Evolutionary conservation across 83 land plant genomes (phyloP).

Genomic region (Picea abies): DNA sequence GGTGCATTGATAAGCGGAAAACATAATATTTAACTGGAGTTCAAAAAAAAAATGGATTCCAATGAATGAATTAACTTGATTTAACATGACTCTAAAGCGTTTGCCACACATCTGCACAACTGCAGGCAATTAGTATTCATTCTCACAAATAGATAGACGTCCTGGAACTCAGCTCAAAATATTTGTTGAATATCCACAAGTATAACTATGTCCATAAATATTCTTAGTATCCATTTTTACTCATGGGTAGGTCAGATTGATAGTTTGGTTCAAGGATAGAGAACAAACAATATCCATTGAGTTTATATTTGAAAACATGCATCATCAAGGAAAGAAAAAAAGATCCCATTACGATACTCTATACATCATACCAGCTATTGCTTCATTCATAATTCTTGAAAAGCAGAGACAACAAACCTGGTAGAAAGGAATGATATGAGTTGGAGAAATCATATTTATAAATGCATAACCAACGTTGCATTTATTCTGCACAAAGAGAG

Average conservation of each 20-base stretch:
- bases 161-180: neutral
- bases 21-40: neutral
- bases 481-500: slow-evolving; percentile 68
- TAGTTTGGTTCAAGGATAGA: neutral
- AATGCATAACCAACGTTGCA: slow-evolving; percentile 98
- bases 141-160: neutral
- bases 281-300: neutral
- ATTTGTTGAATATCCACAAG: neutral
- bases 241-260: neutral
- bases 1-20: neutral
- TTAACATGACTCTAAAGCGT: neutral
- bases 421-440: slow-evolving; percentile 72
- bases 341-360: neutral
- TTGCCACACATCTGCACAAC: too few species aligned
- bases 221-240: neutral
- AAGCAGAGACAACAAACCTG: slow-evolving; percentile 47
- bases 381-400: neutral
- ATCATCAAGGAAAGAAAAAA: slow-evolving; percentile 1
- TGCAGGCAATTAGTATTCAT: neutral
- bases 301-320: neutral
- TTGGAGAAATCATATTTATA: slow-evolving; percentile 83
- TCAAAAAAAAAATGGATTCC: neutral
- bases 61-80: neutral
- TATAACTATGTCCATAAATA: neutral
- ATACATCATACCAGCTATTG: neutral